A percentile compares a stretch with the other conserved stretches of the same genome.
Conservation (phyloP, 2,329 filamentous ascomycete species). For the Talaromyces sp. region DNA sequence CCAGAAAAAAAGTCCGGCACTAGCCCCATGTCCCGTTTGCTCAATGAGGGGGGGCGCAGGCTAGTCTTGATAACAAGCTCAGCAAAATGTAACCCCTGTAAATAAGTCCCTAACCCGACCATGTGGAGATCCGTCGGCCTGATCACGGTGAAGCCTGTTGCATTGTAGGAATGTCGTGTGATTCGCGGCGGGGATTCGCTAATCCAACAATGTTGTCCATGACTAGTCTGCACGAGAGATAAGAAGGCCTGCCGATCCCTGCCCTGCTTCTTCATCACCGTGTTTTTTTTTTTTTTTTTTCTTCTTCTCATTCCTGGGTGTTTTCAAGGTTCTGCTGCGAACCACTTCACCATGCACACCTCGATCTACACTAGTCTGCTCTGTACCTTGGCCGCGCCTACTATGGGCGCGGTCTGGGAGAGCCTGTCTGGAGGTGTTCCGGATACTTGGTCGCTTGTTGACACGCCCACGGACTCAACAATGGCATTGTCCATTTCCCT, state of each 20-base stretch:
- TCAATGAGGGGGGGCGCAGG: background rate
- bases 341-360: conserved; percentile 15
- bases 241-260: conserved; percentile 17
- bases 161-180: background rate
- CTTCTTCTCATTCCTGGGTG: background rate
- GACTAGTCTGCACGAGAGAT: conserved; percentile 2
- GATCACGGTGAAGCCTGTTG: background rate
- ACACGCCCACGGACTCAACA: conserved; percentile 19
- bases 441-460: conserved; percentile 20
- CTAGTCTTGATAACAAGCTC: conserved; percentile 8
- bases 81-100: conserved; percentile 10
- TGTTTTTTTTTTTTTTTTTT: background rate
- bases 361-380: conserved; percentile 22
- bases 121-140: conserved; percentile 14
- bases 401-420: conserved; percentile 24
- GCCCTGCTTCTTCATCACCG: no score
- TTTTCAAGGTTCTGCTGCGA: background rate
- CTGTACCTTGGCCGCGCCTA: conserved; percentile 22
- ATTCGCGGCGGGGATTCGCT: background rate
- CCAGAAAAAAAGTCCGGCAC: background rate
- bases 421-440: conserved; percentile 19
- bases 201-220: background rate
- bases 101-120: background rate
- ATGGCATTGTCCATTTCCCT: conserved; percentile 27
- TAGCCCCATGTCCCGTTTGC: background rate